phyloP scores from a whole-genome alignment of 495 filamentous ascomycete genomes.

The Trichoderma asperelloides region DNA sequence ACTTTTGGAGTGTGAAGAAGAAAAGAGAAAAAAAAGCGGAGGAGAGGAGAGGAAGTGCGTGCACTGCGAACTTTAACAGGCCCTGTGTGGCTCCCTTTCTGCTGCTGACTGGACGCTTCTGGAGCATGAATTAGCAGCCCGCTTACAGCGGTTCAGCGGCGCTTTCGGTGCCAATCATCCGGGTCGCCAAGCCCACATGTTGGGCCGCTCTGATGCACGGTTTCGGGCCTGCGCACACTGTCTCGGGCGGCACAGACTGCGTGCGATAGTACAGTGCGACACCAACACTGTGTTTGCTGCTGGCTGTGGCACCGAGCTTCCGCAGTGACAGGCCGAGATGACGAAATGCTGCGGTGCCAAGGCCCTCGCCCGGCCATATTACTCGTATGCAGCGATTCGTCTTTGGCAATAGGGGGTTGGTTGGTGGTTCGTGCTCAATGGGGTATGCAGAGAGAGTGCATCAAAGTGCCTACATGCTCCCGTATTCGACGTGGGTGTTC shows the following conservation, averaged over 20 bases:
- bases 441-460: too few relatives aligned
- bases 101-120: conserved; percentile 1
- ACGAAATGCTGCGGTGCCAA: not conserved
- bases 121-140: not conserved
- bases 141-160: not conserved
- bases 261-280: not conserved
- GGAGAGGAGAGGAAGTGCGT: not conserved
- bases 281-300: not conserved
- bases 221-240: not conserved
- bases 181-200: conserved; percentile 2
- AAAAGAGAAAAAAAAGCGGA: not conserved
- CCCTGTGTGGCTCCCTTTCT: not conserved
- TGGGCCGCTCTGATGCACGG: not conserved
- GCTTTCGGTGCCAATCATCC: conserved; percentile 1
- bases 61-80: not conserved
- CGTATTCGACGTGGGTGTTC: too few relatives aligned
- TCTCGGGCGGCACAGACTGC: not conserved
- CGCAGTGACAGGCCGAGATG: not conserved
- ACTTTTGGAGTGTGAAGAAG: too few relatives aligned
- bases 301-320: not conserved
- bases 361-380: not conserved
- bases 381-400: too few relatives aligned
- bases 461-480: too few relatives aligned
- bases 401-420: too few relatives aligned
- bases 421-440: too few relatives aligned